Base-by-base conservation (phyloP, 106 monocot genomes). In the Allium sativum region DNA sequence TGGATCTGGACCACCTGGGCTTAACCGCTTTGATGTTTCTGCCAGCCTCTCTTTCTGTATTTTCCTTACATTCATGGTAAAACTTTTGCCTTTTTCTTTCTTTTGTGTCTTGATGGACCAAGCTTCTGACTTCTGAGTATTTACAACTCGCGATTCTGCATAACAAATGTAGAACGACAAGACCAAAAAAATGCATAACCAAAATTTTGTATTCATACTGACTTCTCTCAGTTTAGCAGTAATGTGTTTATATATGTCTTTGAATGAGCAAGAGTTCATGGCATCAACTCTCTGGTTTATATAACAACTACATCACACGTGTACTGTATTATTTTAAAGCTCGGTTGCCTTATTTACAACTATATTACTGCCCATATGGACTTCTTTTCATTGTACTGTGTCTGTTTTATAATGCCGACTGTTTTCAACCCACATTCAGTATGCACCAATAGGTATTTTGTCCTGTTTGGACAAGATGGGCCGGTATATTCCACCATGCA, bases 1-100 rank as follows among this genome's bases (percentile, higher is more conserved):
- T 9, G 75, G 75, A 15, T 76, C 75, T 6, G 75, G 75, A 6
- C 75, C 75, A 20, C 75, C 75, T 21, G 75, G 75, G 57, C 75
- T 69, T 42, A 52, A 20, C 58, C 75, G 69, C 63, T 62, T 75
- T 31, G 31, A 31, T 6, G 68, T 65, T 21, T 47, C 75, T 7
- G 42, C 15, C 15, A 52, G 40, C 48, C 13, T 18, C 21, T 7
- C 45, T 10, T 15, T 16, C 0, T 22, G 11, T 7, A 0, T 46
- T 40, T 46, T 20, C 45, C 53, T 40, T 14, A 10, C 7, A 46
- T 52, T 20, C 62, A 45, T 54, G 45, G 1, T 21, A 42, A 58
- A 58, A 45, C 40, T 58, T 15, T n/a, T 42, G 41, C 44, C 21
- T 44, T 48, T 48, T 45, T 40, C 45, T 12, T n/a, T 16, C 46